Base-by-base conservation (phyloP, 352 stramenopile genomes). In the Globisporangium canariense region DNA sequence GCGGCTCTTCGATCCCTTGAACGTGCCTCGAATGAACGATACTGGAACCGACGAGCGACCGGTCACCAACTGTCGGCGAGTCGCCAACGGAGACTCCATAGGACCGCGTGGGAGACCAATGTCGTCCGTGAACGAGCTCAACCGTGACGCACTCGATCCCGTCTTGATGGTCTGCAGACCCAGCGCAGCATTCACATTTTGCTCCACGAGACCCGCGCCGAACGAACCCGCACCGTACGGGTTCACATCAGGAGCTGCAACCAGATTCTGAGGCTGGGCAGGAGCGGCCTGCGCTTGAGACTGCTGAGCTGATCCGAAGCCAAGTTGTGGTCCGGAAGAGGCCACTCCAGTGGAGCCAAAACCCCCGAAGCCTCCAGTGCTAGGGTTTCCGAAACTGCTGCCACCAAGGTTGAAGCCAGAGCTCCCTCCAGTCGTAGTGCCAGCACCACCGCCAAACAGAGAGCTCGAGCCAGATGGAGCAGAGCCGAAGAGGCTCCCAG, bases 11-110 rank as follows among this genome's bases (percentile, higher is more conserved):
- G 81, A 81, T 4, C 83, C 81, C 76, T 90, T 91, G 60, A 91
- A 91, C 16, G 81, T 83, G 30, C 79, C 79, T 54, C 83, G 83
- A 14, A 91, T 86, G 62, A 90, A 91, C 16, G 83, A 90, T 9
- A 91, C 78, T 1, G 83, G 83, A 22, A 91, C 80, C 1, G 80
- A 71, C 32, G 87, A 74, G 32, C 76, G 78, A 8, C 73, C 78
- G 20, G 55, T 81, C 25, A 79, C 62, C 16, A 80, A 70, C 69
- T 86, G 81, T 20, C 82, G 79, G n/a, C 81, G 78, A n/a, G 76
- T 82, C 3, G 81, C 61, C 11, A 88, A 64, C 38, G 77, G 66
- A 22, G 73, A 76, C 59, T 90, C 83, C 60, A 90, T 67, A 1
- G 82, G 71, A 4, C 82, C 78, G 51, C 79, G 79, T 0, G 81